A percentile compares a stretch with the other conserved stretches of the same genome.
phyloP scores from a whole-genome alignment of 257 asterid genomes.

The Osmanthus fragrans region DNA sequence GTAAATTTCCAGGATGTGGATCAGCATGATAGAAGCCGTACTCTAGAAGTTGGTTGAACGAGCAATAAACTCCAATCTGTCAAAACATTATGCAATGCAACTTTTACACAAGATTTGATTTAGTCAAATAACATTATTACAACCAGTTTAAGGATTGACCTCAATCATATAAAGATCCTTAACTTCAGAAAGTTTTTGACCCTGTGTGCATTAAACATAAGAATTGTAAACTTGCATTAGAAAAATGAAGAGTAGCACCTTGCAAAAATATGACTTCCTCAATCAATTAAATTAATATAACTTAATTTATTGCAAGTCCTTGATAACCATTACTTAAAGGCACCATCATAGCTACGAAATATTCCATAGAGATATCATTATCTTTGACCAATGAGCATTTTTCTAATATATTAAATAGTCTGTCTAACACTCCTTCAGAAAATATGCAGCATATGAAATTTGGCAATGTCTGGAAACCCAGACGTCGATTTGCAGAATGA shows the following conservation, averaged over 20 bases:
- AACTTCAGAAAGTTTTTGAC: slow-evolving; percentile 82
- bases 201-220: slow-evolving; percentile 49
- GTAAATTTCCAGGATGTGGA: slow-evolving; percentile 98
- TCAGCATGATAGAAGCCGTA: slow-evolving; percentile 97
- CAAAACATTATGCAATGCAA: slow-evolving; percentile 16
- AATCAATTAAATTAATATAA: slow-evolving; percentile 13
- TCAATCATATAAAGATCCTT: slow-evolving; percentile 92
- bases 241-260: slow-evolving; percentile 2
- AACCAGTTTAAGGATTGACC: slow-evolving; percentile 51
- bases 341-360: not conserved
- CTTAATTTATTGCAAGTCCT: slow-evolving; percentile 4
- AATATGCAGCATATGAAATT: not conserved
- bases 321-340: not conserved
- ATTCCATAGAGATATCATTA: slow-evolving; percentile 9
- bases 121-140: slow-evolving; percentile 12
- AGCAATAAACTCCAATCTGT: slow-evolving; percentile 98
- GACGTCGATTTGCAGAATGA: not conserved
- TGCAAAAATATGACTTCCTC: not conserved
- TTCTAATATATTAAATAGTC: not conserved
- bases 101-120: slow-evolving; percentile 12
- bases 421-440: not conserved
- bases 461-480: not conserved
- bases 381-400: not conserved
- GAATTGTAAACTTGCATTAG: slow-evolving; percentile 7
- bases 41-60: slow-evolving; percentile 97